Evolutionary conservation across 768 basidiomycete genomes (phyloP), one percentile per base, ranked within the genome.

Genomic region (Filobasidium floriforme): DNA sequence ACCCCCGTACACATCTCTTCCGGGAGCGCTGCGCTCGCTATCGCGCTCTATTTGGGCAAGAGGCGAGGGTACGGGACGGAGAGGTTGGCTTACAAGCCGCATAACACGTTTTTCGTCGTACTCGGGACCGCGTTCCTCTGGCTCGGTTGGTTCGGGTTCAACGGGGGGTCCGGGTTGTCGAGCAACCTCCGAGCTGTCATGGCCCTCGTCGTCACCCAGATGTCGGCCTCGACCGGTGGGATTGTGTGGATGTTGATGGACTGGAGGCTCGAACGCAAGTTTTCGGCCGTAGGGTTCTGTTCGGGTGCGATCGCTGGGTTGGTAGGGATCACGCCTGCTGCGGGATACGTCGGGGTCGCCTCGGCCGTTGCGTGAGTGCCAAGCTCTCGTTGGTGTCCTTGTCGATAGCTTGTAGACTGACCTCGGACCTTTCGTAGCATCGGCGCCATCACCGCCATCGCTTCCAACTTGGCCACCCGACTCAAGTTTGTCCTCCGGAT

Each of bases 271-370:
- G 89, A 90, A 76, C 81, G 85, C 62, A 89, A 89, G 77, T 91
- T 85, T 82, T 89, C 84, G 40, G 91, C 91, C 84, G 90, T 94
- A 70, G 90, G 90, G 37, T 88, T 96, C 78, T 94, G 92, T 79
- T 90, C 85, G 0, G 92, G 92, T 26, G 89, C 90, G 22, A 89
- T 94, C 68, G 88, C 90, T 24, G 66, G 67, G 1, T 68, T 79
- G n/a, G 90, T 92, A 61, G 89, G 89, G 41, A 90, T 90, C 52
- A 93, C 91, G 15, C 92, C 92, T 11, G 87, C 89, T 11, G 87
- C 88, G 14, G 92, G 92, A 41, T 92, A 80, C 77, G 81, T 94
- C 43, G 85, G 85, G 37, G 82, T 88, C 2, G 90, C 91, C 85
- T 84, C 86, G 0, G 26, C 60, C 11, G 65, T 66, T 49, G 64